phyloP scores from a whole-genome alignment of 371 early-diverging fungal genomes.

The Zancudomyces culisetae region DNA sequence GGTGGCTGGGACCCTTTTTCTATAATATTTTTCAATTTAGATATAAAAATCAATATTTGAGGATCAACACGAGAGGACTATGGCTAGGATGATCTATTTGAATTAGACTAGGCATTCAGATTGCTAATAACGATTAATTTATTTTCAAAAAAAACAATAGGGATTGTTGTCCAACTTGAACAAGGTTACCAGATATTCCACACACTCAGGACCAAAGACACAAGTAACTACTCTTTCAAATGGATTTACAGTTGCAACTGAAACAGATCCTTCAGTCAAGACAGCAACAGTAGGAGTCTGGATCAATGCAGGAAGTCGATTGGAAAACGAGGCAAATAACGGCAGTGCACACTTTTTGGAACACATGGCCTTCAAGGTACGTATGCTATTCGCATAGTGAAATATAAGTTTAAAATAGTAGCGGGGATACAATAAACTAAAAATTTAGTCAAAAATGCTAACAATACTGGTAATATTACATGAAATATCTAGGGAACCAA shows the following conservation, averaged over 20 bases:
- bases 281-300: slow-evolving; percentile 96
- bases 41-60: no score
- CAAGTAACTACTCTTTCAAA: slow-evolving; percentile 58
- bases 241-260: slow-evolving; percentile 90
- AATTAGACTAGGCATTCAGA: neutral
- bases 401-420: no score
- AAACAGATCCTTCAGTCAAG: slow-evolving; percentile 72
- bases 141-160: no score
- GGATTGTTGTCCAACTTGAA: neutral
- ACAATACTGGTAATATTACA: neutral
- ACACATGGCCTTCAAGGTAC: slow-evolving; percentile 96
- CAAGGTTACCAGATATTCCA: neutral
- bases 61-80: neutral
- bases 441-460: no score
- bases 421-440: no score
- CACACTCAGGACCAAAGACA: slow-evolving; percentile 6
- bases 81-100: neutral
- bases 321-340: slow-evolving; percentile 74
- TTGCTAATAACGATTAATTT: neutral
- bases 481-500: slow-evolving; percentile 52
- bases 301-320: slow-evolving; percentile 92
- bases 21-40: no score
- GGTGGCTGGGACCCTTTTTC: no score
- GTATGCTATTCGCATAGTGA: no score
- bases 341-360: slow-evolving; percentile 95